Conservation (phyloP, 2,329 filamentous ascomycete species). For the Fusarium verrucosum region DNA sequence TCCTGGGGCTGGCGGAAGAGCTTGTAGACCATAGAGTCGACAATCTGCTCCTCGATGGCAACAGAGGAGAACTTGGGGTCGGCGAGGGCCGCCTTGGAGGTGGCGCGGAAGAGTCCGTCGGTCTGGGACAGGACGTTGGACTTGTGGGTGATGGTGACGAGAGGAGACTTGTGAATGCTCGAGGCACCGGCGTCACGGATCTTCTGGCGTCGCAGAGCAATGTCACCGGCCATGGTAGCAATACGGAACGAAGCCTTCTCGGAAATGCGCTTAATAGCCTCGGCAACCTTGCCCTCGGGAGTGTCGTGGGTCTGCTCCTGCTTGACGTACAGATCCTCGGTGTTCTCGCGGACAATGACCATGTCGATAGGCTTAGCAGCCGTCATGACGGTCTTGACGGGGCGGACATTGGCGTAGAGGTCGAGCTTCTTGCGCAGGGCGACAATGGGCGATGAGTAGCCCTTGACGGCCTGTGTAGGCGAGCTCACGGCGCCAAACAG, state of each 20-base stretch:
- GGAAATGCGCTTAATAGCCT: constrained; percentile 97
- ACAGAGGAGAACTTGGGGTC: constrained; percentile 70
- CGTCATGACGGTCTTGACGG: constrained; percentile 83
- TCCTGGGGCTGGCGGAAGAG: constrained; percentile 94
- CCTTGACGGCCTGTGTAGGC: constrained; percentile 86
- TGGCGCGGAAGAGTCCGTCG: constrained; percentile 91
- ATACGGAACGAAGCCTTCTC: constrained; percentile 87
- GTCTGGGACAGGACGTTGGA: constrained; percentile 97
- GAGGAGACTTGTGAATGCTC: constrained; percentile 72
- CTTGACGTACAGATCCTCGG: constrained; percentile 98
- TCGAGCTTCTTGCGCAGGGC: constrained; percentile 94
- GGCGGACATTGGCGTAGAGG: constrained; percentile 96
- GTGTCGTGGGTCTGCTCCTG: constrained; percentile 86
- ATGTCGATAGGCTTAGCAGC: constrained; percentile 82
- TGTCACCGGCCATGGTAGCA: constrained; percentile 91
- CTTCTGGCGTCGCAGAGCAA: constrained; percentile 86
- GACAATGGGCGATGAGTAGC: constrained; percentile 96
- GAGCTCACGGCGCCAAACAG: constrained; percentile 97
- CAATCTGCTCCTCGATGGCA: constrained; percentile 93
- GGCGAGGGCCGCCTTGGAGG: constrained; percentile 77
- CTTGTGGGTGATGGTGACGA: constrained; percentile 98
- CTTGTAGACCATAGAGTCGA: constrained; percentile 99
- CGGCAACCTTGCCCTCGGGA: constrained; percentile 84
- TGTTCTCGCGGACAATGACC: constrained; percentile 98
- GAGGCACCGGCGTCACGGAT: constrained; percentile 69